Evolutionary conservation across 2,329 filamentous ascomycete genomes (phyloP), one percentile per base, ranked within the genome.

Genomic region (Eutypa lata): DNA sequence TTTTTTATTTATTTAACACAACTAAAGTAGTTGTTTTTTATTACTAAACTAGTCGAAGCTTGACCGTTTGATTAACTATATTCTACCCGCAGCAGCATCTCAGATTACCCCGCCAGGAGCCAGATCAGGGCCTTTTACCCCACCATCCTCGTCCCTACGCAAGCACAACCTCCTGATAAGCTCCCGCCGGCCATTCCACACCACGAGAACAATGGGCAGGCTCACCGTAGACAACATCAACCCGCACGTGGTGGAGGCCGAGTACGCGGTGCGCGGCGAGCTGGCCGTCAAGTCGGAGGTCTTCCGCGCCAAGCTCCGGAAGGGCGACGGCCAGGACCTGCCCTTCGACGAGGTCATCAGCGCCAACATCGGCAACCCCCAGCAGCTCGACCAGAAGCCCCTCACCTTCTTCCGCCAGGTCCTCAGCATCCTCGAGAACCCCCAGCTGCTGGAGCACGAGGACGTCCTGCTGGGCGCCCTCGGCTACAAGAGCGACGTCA

Each of bases 341-440:
- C 93, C 94, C 47, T 99, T 99, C 73, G 80, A 90, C 65, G 82
- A 91, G 55, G 87, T 99, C 73, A 93, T 99, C 76, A 92, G 90
- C 58, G 94, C 94, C 74, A 99, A 99, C 77, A 99, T 99, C 68
- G 94, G 94, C 68, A 99, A 99, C 78, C 94, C 94, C 3, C 94
- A 99, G 75, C 94, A 99, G 76, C 85, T 99, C 58, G 94, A 97
- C 76, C 94, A 99, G 81, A 95, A 97, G 80, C 94, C 94, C 66
- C 93, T 99, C 66, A 99, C 94, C 62, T 99, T 97, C 81, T 97
- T 99, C 84, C 87, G 94, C 63, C 93, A 99, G 76, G 94, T 99
- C 26, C 82, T 94, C 66, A 96, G 91, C 74, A 73, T 99, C 57
- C 75, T 97, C 54, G 94, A 99, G 79, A 92, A 97, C 77, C 94